Base-by-base conservation (phyloP, 1,284 basidiomycete species). In the Puccinia novopanici region DNA sequence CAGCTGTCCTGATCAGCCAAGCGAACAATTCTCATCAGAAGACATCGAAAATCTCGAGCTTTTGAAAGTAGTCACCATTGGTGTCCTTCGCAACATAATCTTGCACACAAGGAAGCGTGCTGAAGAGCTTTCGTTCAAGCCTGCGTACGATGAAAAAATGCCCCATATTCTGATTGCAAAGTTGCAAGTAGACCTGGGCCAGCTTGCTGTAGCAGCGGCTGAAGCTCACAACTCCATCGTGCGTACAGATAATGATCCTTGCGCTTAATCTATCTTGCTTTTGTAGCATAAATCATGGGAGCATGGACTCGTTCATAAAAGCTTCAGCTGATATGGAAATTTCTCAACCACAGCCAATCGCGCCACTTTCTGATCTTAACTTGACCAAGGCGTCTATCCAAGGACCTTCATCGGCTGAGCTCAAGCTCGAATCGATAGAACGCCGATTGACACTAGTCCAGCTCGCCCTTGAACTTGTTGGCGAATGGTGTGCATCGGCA, bases 401-500 rank as follows among this genome's bases (percentile, higher is more conserved):
- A 72, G 77, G 27, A 5, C 77, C 77, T 30, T 57, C 67, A 22
- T n/a, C 77, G 12, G 77, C 65, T 45, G 77, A 79, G 59, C 45
- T 79, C 17, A 59, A 40, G 37, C 19, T 79, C 22, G 77, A 79
- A 34, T 79, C 77, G 2, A 54, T 57, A 40, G 77, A 79, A 45
- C 67, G 68, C 9, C 50, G 55, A 37, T 63, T 79, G n/a, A 61
- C 77, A 10, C 34, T 67, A 48, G 50, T 79, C 19, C 67, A 72
- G 34, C 54, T 79, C 54, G 70, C 77, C 27, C 77, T 79, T 24
- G 77, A 79, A 42, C 67, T 79, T 50, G 54, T 79, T 6, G 54
- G 67, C 19, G 77, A 79, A 71, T 79, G 77, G 77, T 78, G 75
- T 70, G 75, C 75, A 12, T 30, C 77, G 24, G 67, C 67, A 27